Conservation (phyloP, 2,329 filamentous ascomycete species). For the Fusarium floridanum region DNA sequence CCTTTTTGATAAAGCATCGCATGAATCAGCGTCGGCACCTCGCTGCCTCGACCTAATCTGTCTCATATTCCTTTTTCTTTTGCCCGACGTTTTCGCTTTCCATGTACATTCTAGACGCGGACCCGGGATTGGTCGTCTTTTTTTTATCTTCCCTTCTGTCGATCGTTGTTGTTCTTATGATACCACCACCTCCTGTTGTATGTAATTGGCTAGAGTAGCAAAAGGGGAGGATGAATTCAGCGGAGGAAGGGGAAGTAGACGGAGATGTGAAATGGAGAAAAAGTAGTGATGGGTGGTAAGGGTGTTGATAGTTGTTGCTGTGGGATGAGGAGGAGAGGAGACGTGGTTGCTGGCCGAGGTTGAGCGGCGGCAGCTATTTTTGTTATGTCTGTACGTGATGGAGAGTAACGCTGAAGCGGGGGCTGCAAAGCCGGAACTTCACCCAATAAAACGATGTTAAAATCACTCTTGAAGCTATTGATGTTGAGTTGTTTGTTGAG, state of each 20-base stretch:
- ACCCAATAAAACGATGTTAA: conserved; percentile 40
- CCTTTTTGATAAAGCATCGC: conserved; percentile 40
- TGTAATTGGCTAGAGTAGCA: conserved; percentile 48
- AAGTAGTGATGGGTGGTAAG: conserved; percentile 29
- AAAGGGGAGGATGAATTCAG: conserved; percentile 31
- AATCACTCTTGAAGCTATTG: conserved; percentile 13
- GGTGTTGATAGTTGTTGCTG: conserved; percentile 14
- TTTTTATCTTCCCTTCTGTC: conserved; percentile 38
- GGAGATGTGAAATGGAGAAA: conserved; percentile 30
- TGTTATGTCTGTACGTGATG: conserved; percentile 32
- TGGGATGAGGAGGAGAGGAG: conserved; percentile 18
- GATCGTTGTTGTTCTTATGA: conserved; percentile 46
- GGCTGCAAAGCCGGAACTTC: conserved; percentile 38
- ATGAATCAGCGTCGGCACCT: conserved; percentile 48
- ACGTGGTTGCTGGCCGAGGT: conserved; percentile 37
- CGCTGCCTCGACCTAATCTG: conserved; percentile 51
- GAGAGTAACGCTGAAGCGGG: conserved; percentile 32
- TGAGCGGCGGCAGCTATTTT: conserved; percentile 36
- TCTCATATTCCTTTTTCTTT: conserved; percentile 47
- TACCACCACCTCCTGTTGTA: conserved; percentile 50
- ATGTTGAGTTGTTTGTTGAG: neutral
- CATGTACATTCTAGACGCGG: conserved; percentile 53
- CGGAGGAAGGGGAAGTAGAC: conserved; percentile 15
- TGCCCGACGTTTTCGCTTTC: conserved; percentile 39
- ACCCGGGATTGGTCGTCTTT: conserved; percentile 47